Evolutionary conservation across 192 early-diverging fungal species (phyloP), one percentile per base, ranked within the genome.

Genomic region (Physocladia obscura): DNA sequence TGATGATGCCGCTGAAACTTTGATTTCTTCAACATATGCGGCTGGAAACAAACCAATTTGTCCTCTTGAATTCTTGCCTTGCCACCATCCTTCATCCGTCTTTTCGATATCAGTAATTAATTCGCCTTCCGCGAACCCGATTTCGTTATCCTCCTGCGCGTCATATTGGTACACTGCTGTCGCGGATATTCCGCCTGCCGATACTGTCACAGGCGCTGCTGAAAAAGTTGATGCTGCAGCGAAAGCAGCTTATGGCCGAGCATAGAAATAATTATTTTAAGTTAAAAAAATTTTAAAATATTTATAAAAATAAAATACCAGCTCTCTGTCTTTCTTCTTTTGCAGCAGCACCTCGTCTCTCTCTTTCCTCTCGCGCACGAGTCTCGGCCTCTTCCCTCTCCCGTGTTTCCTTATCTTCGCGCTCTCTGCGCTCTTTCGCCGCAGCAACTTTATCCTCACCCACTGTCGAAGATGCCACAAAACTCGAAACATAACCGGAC

Each of bases 31-130:
- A 26, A 81, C 77, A 54, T 81, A 81, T 31, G 81, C 85, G 71
- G 82, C 83, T 26, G 94, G 94, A 81, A 97, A 97, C 37, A 95
- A 74, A 30, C 94, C 94, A 8, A 87, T 79, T 24, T 78, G 70
- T 11, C 92, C 92, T 71, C 91, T 87, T 57, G 89, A 79, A 59
- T 87, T 90, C 30, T 82, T 81, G 57, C 93, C 95, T 40, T 88
- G 84, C 95, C 94, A 96, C 95, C 95, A 98, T 38, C 91, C 94
- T 37, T 93, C 90, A 75, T 93, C 92, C 49, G 93, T 50, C 79
- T 93, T 84, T 19, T 89, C 88, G 40, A 98, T 89, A 26, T 86
- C 83, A 17, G 71, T 81, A 50, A 98, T 89, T 13, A 89, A 77
- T 49, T 96, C 94, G 19, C 90, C 92, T 69, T 98, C 94, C 0